Evolutionary conservation across 176 grass and related monocot species (phyloP), one percentile per base, ranked within the genome.

Genomic region (Melocanna baccifera): DNA sequence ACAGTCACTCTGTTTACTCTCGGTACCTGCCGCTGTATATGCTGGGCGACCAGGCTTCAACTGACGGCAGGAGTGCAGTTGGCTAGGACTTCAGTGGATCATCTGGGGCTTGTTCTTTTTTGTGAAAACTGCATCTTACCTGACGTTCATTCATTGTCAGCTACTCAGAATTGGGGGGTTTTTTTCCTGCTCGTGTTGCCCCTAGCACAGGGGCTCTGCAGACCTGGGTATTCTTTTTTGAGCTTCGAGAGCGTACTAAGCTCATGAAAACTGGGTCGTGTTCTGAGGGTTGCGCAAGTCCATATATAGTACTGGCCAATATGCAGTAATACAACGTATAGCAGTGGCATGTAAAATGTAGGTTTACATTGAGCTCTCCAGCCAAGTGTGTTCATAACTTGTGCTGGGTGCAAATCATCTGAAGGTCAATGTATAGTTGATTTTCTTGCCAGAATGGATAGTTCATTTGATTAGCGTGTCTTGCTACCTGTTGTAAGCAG

Each of bases 71-170:
- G 29, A 72, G 78, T 22, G 45, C 45, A 72, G 37, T 22, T 71
- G 78, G 83, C 37, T 90, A 90, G 48, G 64, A 83, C 67, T 58
- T 77, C 37, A 43, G 15, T 56, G 69, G 83, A 62, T 71, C 53
- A 65, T 77, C 75, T 79, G 75, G 67, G 62, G 56, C 65, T 66
- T 73, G 18, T 36, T 86, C 34, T 57, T 77, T 62, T 77, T 23
- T 39, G 57, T 3, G 43, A 57, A 29, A 9, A 59, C 7, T 40
- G 28, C 75, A 55, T 65, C 40, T 62, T 62, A 37, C 40, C 43
- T 36, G 32, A 4, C 6, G 23, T 20, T 48, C 68, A 72, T 29
- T 3, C 39, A 25, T 43, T 2, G 66, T 4, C 37, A 13, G 48
- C 14, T 43, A 58, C 39, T 25, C 62, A 48, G n/a, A 68, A 45